A percentile compares a stretch with the other conserved stretches of the same genome.
phyloP scores from a whole-genome alignment of 345 rosid species.

The Camelina neglecta region DNA sequence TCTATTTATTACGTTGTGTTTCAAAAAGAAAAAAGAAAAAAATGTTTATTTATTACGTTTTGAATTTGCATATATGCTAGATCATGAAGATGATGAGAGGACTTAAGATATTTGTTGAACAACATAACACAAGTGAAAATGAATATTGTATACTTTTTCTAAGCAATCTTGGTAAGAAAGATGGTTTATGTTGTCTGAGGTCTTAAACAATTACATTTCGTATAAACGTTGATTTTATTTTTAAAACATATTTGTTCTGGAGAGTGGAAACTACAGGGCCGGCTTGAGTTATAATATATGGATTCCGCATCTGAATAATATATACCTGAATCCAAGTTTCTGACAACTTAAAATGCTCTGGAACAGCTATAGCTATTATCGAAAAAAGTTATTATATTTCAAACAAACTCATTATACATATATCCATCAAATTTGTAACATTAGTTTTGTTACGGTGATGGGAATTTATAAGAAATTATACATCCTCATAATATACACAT shows the following conservation, averaged over 20 bases:
- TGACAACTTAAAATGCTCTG: constrained; percentile 20
- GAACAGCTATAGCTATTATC: constrained; percentile 6
- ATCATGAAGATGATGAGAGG: not conserved
- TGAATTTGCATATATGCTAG: constrained; percentile 2
- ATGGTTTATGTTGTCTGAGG: not conserved
- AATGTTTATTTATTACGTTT: constrained; percentile 13
- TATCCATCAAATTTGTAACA: not conserved
- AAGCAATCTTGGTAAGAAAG: not conserved
- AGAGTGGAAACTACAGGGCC: not conserved
- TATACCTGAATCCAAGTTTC: constrained; percentile 20
- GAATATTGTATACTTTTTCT: not conserved
- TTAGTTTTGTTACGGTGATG: not conserved
- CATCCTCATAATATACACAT: not conserved
- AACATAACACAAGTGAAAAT: not conserved
- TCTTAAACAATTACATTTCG: not conserved
- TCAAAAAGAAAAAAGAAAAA: too few species aligned
- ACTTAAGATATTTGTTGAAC: not conserved
- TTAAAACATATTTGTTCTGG: not conserved
- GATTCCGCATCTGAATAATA: constrained; percentile 1
- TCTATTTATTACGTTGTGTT: constrained; percentile 8
- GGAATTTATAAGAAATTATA: constrained; percentile 1
- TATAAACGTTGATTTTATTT: too few species aligned
- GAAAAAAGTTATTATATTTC: not conserved
- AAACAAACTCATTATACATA: not conserved
- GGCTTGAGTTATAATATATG: not conserved